phyloP scores from a whole-genome alignment of 2,329 filamentous ascomycete species.

The Zalaria sp. region DNA sequence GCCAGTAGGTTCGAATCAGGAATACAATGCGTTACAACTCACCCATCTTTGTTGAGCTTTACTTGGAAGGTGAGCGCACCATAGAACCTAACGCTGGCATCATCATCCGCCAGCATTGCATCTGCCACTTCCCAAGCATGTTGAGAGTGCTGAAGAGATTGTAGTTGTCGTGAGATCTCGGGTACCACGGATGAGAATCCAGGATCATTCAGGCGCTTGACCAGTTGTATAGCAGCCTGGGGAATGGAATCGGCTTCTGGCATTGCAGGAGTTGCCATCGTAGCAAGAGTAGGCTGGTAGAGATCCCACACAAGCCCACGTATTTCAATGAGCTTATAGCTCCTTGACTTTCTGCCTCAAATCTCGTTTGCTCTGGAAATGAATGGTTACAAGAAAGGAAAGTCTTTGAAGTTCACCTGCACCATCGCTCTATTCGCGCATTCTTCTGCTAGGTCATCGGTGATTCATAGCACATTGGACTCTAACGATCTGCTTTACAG shows the following conservation, averaged over 20 bases:
- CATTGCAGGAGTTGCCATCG: neutral
- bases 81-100: slow-evolving; percentile 76
- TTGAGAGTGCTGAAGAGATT: slow-evolving; percentile 62
- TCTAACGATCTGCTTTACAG: no score
- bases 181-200: slow-evolving; percentile 27
- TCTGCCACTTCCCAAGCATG: slow-evolving; percentile 80
- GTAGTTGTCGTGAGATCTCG: slow-evolving; percentile 58
- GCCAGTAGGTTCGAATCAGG: neutral
- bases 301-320: no score
- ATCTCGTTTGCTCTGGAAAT: no score
- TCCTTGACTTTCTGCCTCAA: no score
- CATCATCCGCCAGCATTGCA: slow-evolving; percentile 51
- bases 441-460: no score
- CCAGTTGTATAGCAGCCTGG: slow-evolving; percentile 22
- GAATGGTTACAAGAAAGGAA: no score
- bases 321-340: no score
- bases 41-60: slow-evolving; percentile 56
- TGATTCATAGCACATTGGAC: no score
- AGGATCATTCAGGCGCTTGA: slow-evolving; percentile 37
- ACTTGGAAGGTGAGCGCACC: slow-evolving; percentile 85
- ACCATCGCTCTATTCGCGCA: no score
- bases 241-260: neutral
- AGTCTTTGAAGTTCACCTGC: no score
- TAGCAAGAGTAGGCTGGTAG: neutral
- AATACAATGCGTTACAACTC: slow-evolving; percentile 6